A percentile compares a stretch with the other conserved stretches of the same genome.
phyloP scores from a whole-genome alignment of 257 asterid genomes.

The Gynochthodes officinalis region DNA sequence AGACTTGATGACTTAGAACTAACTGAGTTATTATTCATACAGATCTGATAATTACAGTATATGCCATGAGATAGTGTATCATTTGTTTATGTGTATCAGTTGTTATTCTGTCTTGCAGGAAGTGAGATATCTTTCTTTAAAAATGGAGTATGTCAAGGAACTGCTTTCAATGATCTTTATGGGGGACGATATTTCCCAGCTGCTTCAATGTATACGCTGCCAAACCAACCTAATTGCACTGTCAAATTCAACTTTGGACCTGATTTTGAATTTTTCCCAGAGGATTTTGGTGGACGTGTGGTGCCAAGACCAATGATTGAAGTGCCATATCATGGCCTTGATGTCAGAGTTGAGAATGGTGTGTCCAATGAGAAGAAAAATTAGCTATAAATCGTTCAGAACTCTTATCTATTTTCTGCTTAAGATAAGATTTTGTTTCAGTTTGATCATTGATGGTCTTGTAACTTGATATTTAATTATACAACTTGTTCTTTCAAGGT shows the following conservation, averaged over 20 bases:
- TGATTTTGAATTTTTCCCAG: constrained; percentile 76
- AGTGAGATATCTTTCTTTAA: constrained; percentile 91
- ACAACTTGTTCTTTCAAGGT: neutral
- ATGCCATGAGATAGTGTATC: neutral
- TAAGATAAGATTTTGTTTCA: constrained; percentile 18
- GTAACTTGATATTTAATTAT: constrained; percentile 10
- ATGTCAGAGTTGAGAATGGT: constrained; percentile 77
- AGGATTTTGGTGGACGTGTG: constrained; percentile 68
- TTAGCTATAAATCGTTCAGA: constrained; percentile 30
- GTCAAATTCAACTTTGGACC: constrained; percentile 98
- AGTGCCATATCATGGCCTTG: constrained; percentile 82
- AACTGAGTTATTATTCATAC: neutral
- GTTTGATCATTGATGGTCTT: constrained; percentile 12
- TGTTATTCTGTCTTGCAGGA: constrained; percentile 50
- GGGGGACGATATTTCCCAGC: constrained; percentile 98
- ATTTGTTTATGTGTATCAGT: no score
- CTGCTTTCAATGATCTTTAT: constrained; percentile 72
- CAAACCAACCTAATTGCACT: constrained; percentile 80
- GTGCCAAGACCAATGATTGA: constrained; percentile 83
- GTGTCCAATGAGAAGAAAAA: constrained; percentile 57
- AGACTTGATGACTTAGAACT: no score
- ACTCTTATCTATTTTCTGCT: constrained; percentile 13
- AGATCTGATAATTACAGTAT: neutral
- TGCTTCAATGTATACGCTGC: constrained; percentile 97
- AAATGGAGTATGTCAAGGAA: constrained; percentile 87